Evolutionary conservation across 371 early-diverging fungal species (phyloP).

Genomic region (Circinella minor): DNA sequence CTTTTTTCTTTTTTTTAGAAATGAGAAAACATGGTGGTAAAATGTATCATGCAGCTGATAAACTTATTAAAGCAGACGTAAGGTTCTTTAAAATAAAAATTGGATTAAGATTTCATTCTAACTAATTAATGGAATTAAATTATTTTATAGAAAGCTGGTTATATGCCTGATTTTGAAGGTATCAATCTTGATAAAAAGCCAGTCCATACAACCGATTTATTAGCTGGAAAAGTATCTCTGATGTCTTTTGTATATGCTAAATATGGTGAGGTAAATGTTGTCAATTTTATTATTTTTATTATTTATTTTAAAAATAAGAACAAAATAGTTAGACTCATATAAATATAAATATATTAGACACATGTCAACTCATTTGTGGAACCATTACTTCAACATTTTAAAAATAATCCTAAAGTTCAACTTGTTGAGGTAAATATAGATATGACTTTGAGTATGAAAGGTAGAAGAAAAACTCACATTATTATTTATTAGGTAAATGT

Average conservation of each 20-base stretch:
- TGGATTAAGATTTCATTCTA: too few relatives aligned
- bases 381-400: slow-evolving; percentile 57
- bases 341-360: slow-evolving; percentile 23
- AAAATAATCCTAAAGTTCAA: slow-evolving; percentile 32
- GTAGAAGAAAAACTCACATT: too few relatives aligned
- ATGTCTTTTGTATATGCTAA: slow-evolving; percentile 74
- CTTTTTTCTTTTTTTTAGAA: slow-evolving; percentile 36
- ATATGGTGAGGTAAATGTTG: slow-evolving; percentile 66
- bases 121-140: too few relatives aligned
- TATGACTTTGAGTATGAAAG: too few relatives aligned
- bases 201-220: slow-evolving; percentile 60
- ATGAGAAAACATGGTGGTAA: slow-evolving; percentile 69
- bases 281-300: too few relatives aligned
- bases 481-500: slow-evolving; percentile 53
- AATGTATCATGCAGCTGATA: slow-evolving; percentile 66
- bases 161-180: slow-evolving; percentile 75
- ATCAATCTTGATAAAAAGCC: slow-evolving; percentile 55
- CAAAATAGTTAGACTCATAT: too few relatives aligned
- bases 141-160: slow-evolving; percentile 57
- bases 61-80: slow-evolving; percentile 53
- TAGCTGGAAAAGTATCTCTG: slow-evolving; percentile 61
- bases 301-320: neutral
- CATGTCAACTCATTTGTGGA: slow-evolving; percentile 63
- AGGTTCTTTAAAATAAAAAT: neutral
- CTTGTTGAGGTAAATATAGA: slow-evolving; percentile 40